These are phyloP conservation scores for Pachyrhizus erosus DNA, from an alignment of 306 rosid species.

Conservation along the genomic window DNA sequence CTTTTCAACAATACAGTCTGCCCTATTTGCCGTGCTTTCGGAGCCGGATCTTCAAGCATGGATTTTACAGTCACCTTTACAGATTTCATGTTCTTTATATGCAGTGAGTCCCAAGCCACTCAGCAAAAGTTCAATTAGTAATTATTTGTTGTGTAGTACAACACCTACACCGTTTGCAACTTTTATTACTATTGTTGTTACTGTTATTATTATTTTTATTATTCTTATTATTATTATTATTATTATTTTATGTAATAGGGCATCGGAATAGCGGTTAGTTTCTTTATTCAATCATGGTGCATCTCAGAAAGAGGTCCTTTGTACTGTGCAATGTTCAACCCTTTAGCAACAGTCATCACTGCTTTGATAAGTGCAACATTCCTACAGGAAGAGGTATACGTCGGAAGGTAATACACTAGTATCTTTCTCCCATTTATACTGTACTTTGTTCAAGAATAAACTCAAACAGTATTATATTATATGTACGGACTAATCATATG, in stretches of 20 bases:
- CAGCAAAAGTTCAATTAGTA: neutral
- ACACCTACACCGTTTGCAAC: neutral
- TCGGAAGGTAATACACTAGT: conserved; percentile 61
- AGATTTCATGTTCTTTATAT: conserved; percentile 62
- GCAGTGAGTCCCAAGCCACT: conserved; percentile 57
- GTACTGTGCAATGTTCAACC: conserved; percentile 74
- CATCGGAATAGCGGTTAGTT: conserved; percentile 59
- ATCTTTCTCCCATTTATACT: too few species aligned
- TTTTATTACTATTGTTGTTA: neutral
- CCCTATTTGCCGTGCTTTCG: conserved; percentile 47
- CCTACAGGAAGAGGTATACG: conserved; percentile 58
- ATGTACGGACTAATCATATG: neutral
- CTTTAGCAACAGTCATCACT: conserved; percentile 70
- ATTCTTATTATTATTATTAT: neutral
- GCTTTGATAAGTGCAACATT: conserved; percentile 56
- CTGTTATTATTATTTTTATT: neutral
- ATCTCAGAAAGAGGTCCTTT: conserved; percentile 71
- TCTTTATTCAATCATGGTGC: conserved; percentile 72
- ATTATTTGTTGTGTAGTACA: neutral
- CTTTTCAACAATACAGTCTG: conserved; percentile 56
- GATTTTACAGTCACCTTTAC: conserved; percentile 55
- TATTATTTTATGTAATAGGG: conserved; percentile 56
- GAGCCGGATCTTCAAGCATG: conserved; percentile 56
- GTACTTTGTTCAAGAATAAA: neutral
- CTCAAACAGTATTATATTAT: conserved; percentile 3